A percentile compares a stretch with the other conserved stretches of the same genome.
Evolutionary conservation across 2,329 filamentous ascomycete genomes (phyloP).

Genomic region (Penicillium janthinellum): DNA sequence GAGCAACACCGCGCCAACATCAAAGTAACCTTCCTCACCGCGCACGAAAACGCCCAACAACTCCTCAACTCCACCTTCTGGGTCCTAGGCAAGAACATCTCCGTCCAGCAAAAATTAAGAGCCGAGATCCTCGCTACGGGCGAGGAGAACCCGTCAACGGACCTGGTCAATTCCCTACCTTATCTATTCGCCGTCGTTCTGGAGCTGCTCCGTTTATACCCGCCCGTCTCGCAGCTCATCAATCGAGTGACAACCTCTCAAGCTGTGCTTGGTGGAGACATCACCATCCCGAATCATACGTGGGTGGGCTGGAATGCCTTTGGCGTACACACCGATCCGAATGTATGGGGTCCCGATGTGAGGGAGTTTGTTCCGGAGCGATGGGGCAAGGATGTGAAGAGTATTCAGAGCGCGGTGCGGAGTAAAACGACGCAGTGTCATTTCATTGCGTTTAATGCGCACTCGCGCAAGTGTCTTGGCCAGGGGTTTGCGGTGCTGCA

Average conservation of each 20-base stretch:
- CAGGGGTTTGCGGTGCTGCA: constrained; percentile 34
- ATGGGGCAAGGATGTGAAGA: constrained; percentile 39
- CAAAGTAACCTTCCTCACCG: constrained; percentile 45
- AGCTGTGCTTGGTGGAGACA: constrained; percentile 27
- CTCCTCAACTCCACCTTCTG: constrained; percentile 42
- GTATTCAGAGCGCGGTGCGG: constrained; percentile 30
- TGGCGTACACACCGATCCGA: constrained; percentile 42
- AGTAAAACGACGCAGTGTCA: constrained; percentile 29
- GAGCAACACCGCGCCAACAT: constrained; percentile 46
- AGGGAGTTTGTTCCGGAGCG: constrained; percentile 40
- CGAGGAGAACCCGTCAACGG: constrained; percentile 19
- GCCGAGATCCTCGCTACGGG: constrained; percentile 31
- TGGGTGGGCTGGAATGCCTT: constrained; percentile 48
- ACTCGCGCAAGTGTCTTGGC: constrained; percentile 33
- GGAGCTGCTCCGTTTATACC: constrained; percentile 53
- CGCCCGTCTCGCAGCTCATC: constrained; percentile 54
- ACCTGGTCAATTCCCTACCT: constrained; percentile 41
- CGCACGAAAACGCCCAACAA: constrained; percentile 48
- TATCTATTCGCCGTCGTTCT: constrained; percentile 50
- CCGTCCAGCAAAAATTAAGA: constrained; percentile 36
- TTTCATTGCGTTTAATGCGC: constrained; percentile 36
- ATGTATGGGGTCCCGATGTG: constrained; percentile 36
- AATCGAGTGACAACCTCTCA: constrained; percentile 45
- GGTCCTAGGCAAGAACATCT: constrained; percentile 39
- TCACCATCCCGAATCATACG: constrained; percentile 41